phyloP scores from a whole-genome alignment of 495 filamentous ascomycete genomes.

The Aspergillus funiculosus region DNA sequence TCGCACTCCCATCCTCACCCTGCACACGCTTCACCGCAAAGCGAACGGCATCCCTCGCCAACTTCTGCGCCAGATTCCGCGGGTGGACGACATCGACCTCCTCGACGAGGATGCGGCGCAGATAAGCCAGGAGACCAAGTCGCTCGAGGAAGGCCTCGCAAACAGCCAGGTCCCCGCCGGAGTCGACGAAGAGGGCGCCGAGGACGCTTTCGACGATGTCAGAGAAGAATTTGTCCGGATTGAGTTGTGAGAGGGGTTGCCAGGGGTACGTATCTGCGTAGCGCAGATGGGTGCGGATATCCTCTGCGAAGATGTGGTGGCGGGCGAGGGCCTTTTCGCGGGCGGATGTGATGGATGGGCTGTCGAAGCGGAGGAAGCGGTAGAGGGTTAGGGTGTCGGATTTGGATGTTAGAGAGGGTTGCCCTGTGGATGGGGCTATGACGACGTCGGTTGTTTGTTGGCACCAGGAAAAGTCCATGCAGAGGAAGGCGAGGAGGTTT shows the following conservation, averaged over 20 bases:
- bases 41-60: conserved; percentile 35
- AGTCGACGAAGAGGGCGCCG: conserved; percentile 84
- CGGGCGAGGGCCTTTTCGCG: conserved; percentile 35
- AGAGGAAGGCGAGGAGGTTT: conserved; percentile 81
- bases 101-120: conserved; percentile 55
- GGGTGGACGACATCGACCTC: conserved; percentile 65
- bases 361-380: conserved; percentile 63
- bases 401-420: neutral
- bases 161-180: conserved; percentile 48
- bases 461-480: conserved; percentile 43
- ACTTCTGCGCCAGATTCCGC: conserved; percentile 58
- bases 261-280: conserved; percentile 61
- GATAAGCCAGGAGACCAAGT: conserved; percentile 58
- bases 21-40: conserved; percentile 18
- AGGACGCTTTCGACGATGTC: conserved; percentile 79
- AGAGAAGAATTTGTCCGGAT: conserved; percentile 74
- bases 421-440: neutral
- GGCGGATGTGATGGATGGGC: conserved; percentile 41
- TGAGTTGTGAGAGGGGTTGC: conserved; percentile 58
- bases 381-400: conserved; percentile 43
- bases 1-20: conserved; percentile 4
- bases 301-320: conserved; percentile 42
- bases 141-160: conserved; percentile 56
- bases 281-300: conserved; percentile 47
- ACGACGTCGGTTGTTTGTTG: conserved; percentile 14